A percentile compares a stretch with the other conserved stretches of the same genome.
Conservation (phyloP, 2,329 filamentous ascomycete species). For the Aspergillus sp. region DNA sequence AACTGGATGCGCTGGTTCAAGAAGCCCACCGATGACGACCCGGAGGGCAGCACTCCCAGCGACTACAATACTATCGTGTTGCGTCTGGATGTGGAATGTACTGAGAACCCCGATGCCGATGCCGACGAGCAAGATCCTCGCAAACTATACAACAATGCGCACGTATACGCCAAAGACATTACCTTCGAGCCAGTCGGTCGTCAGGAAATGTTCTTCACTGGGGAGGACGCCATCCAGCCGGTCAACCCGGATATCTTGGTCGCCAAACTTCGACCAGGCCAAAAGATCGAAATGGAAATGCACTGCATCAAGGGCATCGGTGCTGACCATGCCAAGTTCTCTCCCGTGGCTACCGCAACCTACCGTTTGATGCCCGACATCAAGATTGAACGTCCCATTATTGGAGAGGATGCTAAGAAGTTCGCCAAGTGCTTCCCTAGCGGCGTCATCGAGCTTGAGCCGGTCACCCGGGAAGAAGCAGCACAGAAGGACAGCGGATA, state of each 20-base stretch:
- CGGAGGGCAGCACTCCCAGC: slow-evolving; percentile 45
- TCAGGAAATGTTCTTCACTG: slow-evolving; percentile 64
- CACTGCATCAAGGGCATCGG: slow-evolving; percentile 95
- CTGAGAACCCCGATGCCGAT: slow-evolving; percentile 67
- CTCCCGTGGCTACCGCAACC: slow-evolving; percentile 87
- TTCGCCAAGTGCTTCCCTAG: slow-evolving; percentile 84
- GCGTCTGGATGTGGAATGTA: slow-evolving; percentile 72
- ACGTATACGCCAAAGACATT: slow-evolving; percentile 75
- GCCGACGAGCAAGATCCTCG: slow-evolving; percentile 72
- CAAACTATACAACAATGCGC: slow-evolving; percentile 80
- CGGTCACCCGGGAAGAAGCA: slow-evolving; percentile 65
- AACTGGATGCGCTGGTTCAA: slow-evolving; percentile 78
- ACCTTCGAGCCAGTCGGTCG: slow-evolving; percentile 70
- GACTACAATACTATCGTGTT: slow-evolving; percentile 89
- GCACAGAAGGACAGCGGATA: slow-evolving; percentile 58
- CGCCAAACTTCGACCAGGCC: slow-evolving; percentile 86
- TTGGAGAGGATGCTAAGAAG: slow-evolving; percentile 81
- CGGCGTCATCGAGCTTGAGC: slow-evolving; percentile 79
- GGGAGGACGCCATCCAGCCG: slow-evolving; percentile 64
- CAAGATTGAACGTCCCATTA: slow-evolving; percentile 73
- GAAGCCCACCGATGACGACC: slow-evolving; percentile 64
- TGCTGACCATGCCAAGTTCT: slow-evolving; percentile 94
- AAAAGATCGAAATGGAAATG: slow-evolving; percentile 79
- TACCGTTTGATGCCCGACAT: slow-evolving; percentile 91
- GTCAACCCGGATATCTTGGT: slow-evolving; percentile 90